Conservation (phyloP, 2,329 filamentous ascomycete species). For the Aaosphaeria arxii region DNA sequence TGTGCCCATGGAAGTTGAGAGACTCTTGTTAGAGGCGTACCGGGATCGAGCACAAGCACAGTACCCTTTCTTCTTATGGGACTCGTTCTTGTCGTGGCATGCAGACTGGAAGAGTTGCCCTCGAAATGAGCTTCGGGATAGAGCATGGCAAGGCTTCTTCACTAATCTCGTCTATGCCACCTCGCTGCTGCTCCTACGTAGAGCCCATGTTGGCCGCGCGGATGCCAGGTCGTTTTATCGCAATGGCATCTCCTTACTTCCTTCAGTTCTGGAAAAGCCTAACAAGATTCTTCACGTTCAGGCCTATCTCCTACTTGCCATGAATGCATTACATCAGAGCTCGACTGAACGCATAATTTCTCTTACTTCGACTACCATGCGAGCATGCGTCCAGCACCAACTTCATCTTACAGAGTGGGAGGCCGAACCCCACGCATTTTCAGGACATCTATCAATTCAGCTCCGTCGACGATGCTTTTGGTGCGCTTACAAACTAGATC, state of each 20-base stretch:
- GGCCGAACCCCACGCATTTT: conserved; percentile 2
- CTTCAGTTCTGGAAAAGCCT: conserved; percentile 10
- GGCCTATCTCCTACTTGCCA: conserved; percentile 13
- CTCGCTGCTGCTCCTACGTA: conserved; percentile 10
- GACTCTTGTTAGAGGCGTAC: conserved; percentile 10
- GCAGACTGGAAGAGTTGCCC: conserved; percentile 10
- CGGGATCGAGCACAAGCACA: conserved; percentile 17
- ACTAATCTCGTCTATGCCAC: conserved; percentile 15
- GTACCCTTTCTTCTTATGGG: conserved; percentile 17
- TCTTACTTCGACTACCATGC: conserved; percentile 12
- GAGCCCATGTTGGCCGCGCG: conserved; percentile 2
- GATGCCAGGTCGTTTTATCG: conserved; percentile 11
- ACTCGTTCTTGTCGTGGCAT: conserved; percentile 11
- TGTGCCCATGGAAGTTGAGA: conserved; percentile 9
- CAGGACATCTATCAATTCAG: conserved; percentile 7
- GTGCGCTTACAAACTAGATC: conserved; percentile 17
- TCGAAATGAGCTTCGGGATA: conserved; percentile 1
- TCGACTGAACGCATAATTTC: conserved; percentile 18
- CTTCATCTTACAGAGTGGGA: conserved; percentile 14
- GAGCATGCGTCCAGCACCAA: conserved; percentile 17
- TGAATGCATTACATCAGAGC: conserved; percentile 16
- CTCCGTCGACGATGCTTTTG: conserved; percentile 16
- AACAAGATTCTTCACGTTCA: conserved; percentile 15
- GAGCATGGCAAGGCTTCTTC: conserved; percentile 16
- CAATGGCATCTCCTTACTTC: conserved; percentile 9